phyloP scores from a whole-genome alignment of 2,329 filamentous ascomycete genomes.

The Alternaria triticina region DNA sequence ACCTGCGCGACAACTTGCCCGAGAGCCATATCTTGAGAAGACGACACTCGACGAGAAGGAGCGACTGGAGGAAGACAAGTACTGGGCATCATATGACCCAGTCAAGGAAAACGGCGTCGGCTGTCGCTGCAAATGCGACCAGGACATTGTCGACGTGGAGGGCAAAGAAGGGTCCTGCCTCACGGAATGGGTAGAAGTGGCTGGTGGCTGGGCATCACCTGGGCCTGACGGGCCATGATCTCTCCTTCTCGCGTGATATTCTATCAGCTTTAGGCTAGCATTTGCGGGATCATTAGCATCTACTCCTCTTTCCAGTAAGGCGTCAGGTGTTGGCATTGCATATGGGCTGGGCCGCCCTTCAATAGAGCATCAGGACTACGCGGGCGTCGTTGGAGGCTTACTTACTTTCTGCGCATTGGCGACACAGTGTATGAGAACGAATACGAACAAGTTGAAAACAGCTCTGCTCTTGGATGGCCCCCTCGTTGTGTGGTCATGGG shows the following conservation, averaged over 20 bases:
- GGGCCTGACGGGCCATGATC: constrained; percentile 15
- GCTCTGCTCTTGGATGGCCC: neutral
- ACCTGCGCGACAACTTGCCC: constrained; percentile 81
- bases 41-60: constrained; percentile 83
- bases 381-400: constrained; percentile 15
- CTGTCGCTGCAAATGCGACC: constrained; percentile 95
- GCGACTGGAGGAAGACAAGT: constrained; percentile 89
- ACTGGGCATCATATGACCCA: constrained; percentile 88
- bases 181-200: constrained; percentile 95
- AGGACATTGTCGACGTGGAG: constrained; percentile 96
- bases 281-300: constrained; percentile 28
- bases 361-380: constrained; percentile 9
- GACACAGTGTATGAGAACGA: constrained; percentile 4
- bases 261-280: constrained; percentile 25
- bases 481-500: neutral
- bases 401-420: constrained; percentile 1
- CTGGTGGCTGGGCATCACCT: constrained; percentile 83
- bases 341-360: constrained; percentile 14
- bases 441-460: constrained; percentile 5
- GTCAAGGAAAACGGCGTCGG: constrained; percentile 96
- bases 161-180: constrained; percentile 96
- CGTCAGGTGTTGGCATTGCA: constrained; percentile 30
- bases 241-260: constrained; percentile 20
- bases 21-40: constrained; percentile 79
- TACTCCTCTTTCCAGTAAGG: constrained; percentile 24